These are phyloP conservation scores for Yarrowia osloensis DNA, from an alignment of 805 yeast species.

Conservation along the genomic window DNA sequence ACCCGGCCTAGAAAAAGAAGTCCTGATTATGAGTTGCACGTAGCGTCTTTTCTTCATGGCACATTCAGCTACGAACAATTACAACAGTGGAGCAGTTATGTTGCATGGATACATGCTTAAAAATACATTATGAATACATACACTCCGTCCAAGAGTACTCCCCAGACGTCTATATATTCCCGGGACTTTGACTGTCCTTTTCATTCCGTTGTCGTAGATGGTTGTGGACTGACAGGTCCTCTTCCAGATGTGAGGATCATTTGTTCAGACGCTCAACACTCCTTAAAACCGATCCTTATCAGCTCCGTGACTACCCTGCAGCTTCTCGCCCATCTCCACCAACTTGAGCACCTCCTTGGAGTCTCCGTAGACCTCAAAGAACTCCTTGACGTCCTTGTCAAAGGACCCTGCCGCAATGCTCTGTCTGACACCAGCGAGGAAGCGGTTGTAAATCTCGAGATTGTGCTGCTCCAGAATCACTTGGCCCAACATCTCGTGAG, in stretches of 20 bases:
- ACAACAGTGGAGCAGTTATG: too few species aligned
- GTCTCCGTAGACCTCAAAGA: slow-evolving; percentile 36
- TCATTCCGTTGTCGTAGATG: too few species aligned
- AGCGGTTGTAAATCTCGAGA: slow-evolving; percentile 37
- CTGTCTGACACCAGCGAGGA: slow-evolving; percentile 41
- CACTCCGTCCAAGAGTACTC: neutral
- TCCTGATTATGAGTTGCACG: too few species aligned
- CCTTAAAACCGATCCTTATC: slow-evolving; percentile 7
- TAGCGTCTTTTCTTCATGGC: too few species aligned
- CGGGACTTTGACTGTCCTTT: neutral
- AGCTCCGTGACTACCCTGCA: neutral
- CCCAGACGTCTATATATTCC: neutral
- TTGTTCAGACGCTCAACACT: too few species aligned
- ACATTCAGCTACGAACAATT: too few species aligned
- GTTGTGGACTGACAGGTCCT: too few species aligned
- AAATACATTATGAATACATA: slow-evolving; percentile 2
- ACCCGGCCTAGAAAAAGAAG: too few species aligned
- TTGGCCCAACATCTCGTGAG: slow-evolving; percentile 49
- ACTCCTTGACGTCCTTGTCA: slow-evolving; percentile 34
- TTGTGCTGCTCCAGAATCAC: slow-evolving; percentile 48
- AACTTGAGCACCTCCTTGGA: slow-evolving; percentile 7
- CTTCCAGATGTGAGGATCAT: too few species aligned
- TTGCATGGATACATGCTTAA: neutral
- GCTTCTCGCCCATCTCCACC: neutral
- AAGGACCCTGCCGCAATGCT: slow-evolving; percentile 42